Percentiles rank a stretch among this genome's conserved stretches.
Evolutionary conservation across 2,329 filamentous ascomycete genomes (phyloP).

Genomic region (Colletotrichum viniferum): DNA sequence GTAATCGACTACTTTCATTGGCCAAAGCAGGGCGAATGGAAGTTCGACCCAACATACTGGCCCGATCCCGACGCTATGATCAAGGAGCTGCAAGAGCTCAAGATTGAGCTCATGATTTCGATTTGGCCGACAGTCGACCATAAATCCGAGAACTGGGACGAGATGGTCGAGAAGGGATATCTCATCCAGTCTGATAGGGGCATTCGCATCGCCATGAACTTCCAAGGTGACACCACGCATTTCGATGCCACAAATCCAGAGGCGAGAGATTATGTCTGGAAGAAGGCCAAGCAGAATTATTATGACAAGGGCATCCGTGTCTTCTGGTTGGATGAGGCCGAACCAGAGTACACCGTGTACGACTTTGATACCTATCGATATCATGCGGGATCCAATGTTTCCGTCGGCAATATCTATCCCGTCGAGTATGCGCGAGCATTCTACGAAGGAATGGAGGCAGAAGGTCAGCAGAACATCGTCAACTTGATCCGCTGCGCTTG

Average conservation of each 20-base stretch:
- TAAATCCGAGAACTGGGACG: slow-evolving; percentile 33
- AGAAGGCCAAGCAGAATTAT: slow-evolving; percentile 63
- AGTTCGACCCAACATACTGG: slow-evolving; percentile 68
- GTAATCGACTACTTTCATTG: slow-evolving; percentile 71
- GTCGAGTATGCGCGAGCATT: slow-evolving; percentile 62
- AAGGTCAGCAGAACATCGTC: slow-evolving; percentile 60
- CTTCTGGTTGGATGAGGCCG: slow-evolving; percentile 74
- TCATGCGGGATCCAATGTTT: slow-evolving; percentile 41
- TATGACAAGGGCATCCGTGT: slow-evolving; percentile 64
- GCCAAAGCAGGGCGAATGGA: slow-evolving; percentile 70
- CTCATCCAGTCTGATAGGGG: slow-evolving; percentile 67
- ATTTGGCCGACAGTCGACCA: slow-evolving; percentile 64
- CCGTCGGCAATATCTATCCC: slow-evolving; percentile 65
- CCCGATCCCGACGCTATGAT: slow-evolving; percentile 71
- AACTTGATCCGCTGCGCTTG: slow-evolving; percentile 58
- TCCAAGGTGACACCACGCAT: slow-evolving; percentile 62
- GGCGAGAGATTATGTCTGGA: slow-evolving; percentile 64
- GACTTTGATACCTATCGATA: slow-evolving; percentile 73
- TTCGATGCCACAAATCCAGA: slow-evolving; percentile 68
- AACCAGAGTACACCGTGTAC: slow-evolving; percentile 68
- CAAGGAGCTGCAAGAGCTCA: slow-evolving; percentile 59
- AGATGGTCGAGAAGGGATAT: slow-evolving; percentile 48
- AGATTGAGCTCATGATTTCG: slow-evolving; percentile 71
- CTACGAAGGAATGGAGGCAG: slow-evolving; percentile 59
- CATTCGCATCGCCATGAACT: slow-evolving; percentile 61